These are phyloP conservation scores for Thielaviopsis ethacetica DNA, from an alignment of 2,329 filamentous ascomycete species.

Conservation along the genomic window DNA sequence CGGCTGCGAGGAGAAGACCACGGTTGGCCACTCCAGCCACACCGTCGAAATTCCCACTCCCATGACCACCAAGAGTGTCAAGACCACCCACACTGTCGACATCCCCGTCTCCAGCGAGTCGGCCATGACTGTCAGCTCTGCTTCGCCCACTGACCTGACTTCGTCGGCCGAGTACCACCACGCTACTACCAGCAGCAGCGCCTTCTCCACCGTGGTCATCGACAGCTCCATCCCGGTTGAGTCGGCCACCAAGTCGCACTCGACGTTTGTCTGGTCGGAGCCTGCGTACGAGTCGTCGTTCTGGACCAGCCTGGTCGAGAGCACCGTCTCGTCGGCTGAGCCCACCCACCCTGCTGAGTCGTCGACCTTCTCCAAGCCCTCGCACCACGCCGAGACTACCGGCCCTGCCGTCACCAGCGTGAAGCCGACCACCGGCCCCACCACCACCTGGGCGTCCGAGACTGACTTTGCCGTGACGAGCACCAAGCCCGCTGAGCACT, in stretches of 20 bases:
- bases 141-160: background rate
- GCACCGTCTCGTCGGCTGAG: background rate
- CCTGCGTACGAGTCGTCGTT: background rate
- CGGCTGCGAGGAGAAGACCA: background rate
- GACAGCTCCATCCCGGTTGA: background rate
- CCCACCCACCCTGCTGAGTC: background rate
- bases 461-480: background rate
- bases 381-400: background rate
- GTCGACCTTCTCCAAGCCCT: background rate
- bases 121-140: background rate
- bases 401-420: background rate
- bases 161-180: too few species aligned
- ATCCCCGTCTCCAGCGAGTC: background rate
- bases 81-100: background rate
- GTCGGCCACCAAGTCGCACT: background rate
- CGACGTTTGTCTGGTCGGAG: background rate
- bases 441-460: background rate
- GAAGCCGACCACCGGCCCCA: background rate
- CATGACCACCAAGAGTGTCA: background rate
- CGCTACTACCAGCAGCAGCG: too few species aligned
- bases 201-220: too few species aligned
- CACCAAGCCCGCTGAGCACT: background rate
- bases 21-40: background rate
- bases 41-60: background rate
- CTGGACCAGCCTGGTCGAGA: background rate